Evolutionary conservation across 306 rosid species (phyloP), one percentile per base, ranked within the genome.

Genomic region (Erythrophleum fordii): DNA sequence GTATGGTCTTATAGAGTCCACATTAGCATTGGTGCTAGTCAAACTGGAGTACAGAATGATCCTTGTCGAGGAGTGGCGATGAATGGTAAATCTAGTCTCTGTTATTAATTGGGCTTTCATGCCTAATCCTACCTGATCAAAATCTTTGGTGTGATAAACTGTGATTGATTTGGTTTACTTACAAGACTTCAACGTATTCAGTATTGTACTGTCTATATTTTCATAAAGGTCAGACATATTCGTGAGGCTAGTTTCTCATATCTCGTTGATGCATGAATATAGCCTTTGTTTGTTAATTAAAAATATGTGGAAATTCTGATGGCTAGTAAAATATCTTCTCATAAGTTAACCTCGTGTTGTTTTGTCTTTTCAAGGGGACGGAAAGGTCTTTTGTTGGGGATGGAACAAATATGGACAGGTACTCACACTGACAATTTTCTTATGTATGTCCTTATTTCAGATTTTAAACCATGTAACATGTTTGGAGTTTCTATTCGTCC

Each of bases 391-490:
- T 70, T 83, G 97, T 88, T 95, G 99, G 97, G 99, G 99, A 56
- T 95, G 99, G 99, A 95, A 95, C 93, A 95, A 95, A 77, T 93
- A 95, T 56, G 97, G 97, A 29, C 99, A 95, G 97, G 99, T 93
- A 85, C 66, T 52, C 66, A 68, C 20, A 22, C 76, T 17, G n/a
- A 77, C 64, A 51, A 55, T 73, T 73, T 75, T 59, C 37, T 25
- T 28, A 16, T 68, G 28, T 22, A 29, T 46, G 26, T 25, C 48
- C 45, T 23, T 72, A 28, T 77, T 72, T 72, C 80, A 66, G 23
- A 56, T 56, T 75, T 60, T 45, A 73, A 16, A 53, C 80, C 29
- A 71, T 29, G 1, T 22, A 78, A 49, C 31, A 39, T 73, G 22
- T 11, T 71, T 31, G 64, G 45, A 48, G 58, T 39, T 81, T 77